Evolutionary conservation across 2,329 filamentous ascomycete species (phyloP).

Genomic region (Botrytis aclada): DNA sequence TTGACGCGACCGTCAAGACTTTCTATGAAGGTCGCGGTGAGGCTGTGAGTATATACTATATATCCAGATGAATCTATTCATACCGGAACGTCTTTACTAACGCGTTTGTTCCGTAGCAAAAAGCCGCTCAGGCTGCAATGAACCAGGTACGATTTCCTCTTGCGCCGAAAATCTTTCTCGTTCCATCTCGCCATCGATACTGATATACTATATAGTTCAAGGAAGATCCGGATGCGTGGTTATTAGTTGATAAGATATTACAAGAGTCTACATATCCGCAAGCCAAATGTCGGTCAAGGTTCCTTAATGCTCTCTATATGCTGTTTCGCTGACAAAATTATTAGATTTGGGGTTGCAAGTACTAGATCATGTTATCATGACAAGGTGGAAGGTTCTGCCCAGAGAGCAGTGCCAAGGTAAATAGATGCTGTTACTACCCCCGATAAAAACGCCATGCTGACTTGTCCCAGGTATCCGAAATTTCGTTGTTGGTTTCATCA

Average conservation of each 20-base stretch:
- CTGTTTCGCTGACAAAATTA: constrained; percentile 29
- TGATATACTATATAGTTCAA: constrained; percentile 69
- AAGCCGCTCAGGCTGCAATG: constrained; percentile 86
- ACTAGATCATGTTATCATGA: constrained; percentile 97
- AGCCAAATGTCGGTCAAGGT: constrained; percentile 76
- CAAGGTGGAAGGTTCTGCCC: constrained; percentile 96
- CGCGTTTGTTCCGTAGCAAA: constrained; percentile 66
- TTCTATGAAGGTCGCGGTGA: constrained; percentile 98
- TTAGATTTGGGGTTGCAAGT: constrained; percentile 91
- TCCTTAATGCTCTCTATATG: constrained; percentile 4
- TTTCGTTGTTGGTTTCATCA: constrained; percentile 98
- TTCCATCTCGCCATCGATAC: constrained; percentile 19
- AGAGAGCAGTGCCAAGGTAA: constrained; percentile 91
- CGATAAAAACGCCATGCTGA: constrained; percentile 24
- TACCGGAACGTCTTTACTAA: constrained; percentile 38
- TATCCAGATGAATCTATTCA: constrained; percentile 9
- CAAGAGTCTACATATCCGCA: constrained; percentile 89
- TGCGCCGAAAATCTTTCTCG: constrained; percentile 24
- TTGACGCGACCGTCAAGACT: constrained; percentile 92
- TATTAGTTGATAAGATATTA: constrained; percentile 95
- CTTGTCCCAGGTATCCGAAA: constrained; percentile 79
- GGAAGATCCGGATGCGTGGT: constrained; percentile 96
- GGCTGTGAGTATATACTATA: constrained; percentile 58
- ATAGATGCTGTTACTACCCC: neutral
- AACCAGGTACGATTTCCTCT: constrained; percentile 68